Conservation (phyloP, 1,139 yeast genomes). For the Saccharomyces hybrid region DNA sequence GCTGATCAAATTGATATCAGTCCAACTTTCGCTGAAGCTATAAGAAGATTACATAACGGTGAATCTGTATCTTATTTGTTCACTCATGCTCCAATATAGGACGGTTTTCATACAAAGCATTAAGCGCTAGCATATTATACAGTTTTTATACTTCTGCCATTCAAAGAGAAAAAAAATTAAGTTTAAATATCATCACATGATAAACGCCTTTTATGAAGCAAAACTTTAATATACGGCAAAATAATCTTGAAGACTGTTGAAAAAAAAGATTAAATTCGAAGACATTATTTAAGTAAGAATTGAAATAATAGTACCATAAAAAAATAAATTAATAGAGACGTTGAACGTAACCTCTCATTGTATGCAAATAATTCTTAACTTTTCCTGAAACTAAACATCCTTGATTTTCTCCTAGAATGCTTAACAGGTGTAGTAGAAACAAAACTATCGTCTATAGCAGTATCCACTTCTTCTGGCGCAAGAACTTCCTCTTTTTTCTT, state of each 20-base stretch:
- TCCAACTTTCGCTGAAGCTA: conserved; percentile 70
- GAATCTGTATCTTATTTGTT: conserved; percentile 74
- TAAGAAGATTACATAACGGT: conserved; percentile 75
- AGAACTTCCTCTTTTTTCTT: conserved; percentile 1
- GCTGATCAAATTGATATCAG: conserved; percentile 64
- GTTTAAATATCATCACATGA: too few species aligned
- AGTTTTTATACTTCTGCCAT: too few species aligned
- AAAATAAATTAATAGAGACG: not conserved
- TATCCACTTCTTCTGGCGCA: not conserved
- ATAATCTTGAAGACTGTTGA: too few species aligned
- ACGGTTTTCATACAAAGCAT: too few species aligned
- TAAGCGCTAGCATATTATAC: too few species aligned
- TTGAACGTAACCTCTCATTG: not conserved
- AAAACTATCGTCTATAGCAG: not conserved
- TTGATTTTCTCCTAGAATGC: conserved; percentile 10
- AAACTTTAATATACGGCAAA: too few species aligned
- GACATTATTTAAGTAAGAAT: not conserved
- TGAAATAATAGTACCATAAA: not conserved
- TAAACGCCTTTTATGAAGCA: too few species aligned
- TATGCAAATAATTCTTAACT: not conserved
- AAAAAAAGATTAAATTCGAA: not conserved
- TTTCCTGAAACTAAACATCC: conserved; percentile 19
- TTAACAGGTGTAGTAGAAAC: not conserved
- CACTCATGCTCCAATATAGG: conserved; percentile 36
- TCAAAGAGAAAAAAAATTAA: too few species aligned